phyloP scores from a whole-genome alignment of 371 early-diverging fungal species.

The Mortierella sp. region DNA sequence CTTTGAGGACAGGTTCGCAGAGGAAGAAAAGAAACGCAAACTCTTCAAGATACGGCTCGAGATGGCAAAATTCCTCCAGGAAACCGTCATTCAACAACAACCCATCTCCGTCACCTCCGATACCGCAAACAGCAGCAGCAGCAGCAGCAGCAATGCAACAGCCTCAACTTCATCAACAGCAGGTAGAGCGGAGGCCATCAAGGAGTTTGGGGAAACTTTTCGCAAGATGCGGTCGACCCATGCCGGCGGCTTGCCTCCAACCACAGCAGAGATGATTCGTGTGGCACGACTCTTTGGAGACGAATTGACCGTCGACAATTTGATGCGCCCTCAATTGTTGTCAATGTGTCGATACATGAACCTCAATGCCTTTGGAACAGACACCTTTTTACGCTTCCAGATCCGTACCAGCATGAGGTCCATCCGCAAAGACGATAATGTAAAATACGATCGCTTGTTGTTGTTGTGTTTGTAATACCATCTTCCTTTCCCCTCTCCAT shows the following conservation, averaged over 20 bases:
- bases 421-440: conserved; percentile 91
- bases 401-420: conserved; percentile 89
- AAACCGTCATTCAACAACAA: conserved; percentile 89
- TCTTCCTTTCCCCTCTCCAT: not conserved
- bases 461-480: not conserved
- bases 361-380: conserved; percentile 96
- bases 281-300: conserved; percentile 93
- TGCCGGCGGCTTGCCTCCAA: conserved; percentile 88
- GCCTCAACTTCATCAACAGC: conserved; percentile 70
- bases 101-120: not conserved
- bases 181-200: conserved; percentile 70
- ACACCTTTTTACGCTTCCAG: conserved; percentile 92
- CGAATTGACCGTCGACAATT: conserved; percentile 92
- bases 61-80: conserved; percentile 95
- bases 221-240: conserved; percentile 80
- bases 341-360: conserved; percentile 96
- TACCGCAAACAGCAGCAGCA: not conserved
- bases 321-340: conserved; percentile 95
- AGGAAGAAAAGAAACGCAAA: conserved; percentile 94
- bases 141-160: not conserved
- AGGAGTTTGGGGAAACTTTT: conserved; percentile 88
- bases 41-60: conserved; percentile 91
- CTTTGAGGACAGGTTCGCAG: conserved; percentile 91
- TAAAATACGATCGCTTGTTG: conserved; percentile 21
- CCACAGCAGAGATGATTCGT: conserved; percentile 81